Base-by-base conservation (phyloP, 257 asterid genomes). In the Lycium barbarum region DNA sequence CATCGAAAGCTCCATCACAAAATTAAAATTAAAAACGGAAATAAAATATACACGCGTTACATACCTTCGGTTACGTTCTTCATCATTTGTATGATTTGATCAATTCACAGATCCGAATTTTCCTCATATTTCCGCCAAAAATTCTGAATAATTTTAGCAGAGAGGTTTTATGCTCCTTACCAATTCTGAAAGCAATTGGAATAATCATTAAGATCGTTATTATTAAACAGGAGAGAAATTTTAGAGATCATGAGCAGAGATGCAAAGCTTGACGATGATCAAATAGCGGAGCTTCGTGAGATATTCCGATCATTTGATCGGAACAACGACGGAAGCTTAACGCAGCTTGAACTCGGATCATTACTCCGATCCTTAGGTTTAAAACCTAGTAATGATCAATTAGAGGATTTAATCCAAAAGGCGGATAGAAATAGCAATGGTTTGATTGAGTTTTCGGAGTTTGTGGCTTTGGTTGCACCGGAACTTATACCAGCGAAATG, bases 381-480 rank as follows among this genome's bases (percentile, higher is more conserved):
- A 84, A 93, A 93, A 78, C 95, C 95, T 62, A 92, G 97, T 70
- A 81, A 93, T 18, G 93, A 92, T 76, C 97, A 93, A 89, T 87
- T 93, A 84, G 97, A 93, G 66, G 87, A 93, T 80, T 88, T 93
- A 65, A 93, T 92, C 78, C 92, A 91, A 68, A 90, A 88, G 18
- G 94, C 93, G 18, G 95, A 93, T 83, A 90, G 88, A 53, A 93
- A 93, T 89, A 93, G 79, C 90, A 93, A 93, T 83, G 95, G 97
- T 36, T 86, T 93, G 87, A 91, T 93, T 68, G 97, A 93, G 89
- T 93, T 93, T 88, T 93, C 97, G 17, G 97, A 93, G 88, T 93
- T 93, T 82, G 94, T 93, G 58, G 91, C 93, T 6, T 91, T 92
- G 87, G 97, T 93, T 66, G 97, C 94, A 83, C 97, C 94, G 88